Evolutionary conservation across 2,329 filamentous ascomycete genomes (phyloP).

Genomic region (Pyricularia grisea): DNA sequence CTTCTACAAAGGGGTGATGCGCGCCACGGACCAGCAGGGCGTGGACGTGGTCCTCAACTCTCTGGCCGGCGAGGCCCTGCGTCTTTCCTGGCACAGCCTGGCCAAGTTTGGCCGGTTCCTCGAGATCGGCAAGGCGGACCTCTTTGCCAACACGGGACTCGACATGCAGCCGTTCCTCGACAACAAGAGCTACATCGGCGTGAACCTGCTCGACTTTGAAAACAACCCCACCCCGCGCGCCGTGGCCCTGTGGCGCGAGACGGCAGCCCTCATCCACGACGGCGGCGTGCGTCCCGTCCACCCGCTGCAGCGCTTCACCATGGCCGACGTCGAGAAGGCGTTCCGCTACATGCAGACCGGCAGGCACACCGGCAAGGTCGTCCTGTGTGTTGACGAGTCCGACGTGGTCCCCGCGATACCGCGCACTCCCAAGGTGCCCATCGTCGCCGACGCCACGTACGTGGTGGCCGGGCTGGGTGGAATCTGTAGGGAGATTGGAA

Average conservation of each 20-base stretch:
- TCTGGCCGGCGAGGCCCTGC: conserved; percentile 19
- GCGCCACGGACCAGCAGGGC: conserved; percentile 17
- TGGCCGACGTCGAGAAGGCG: conserved; percentile 13
- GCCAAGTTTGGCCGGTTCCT: conserved; percentile 22
- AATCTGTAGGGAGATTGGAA: conserved; percentile 10
- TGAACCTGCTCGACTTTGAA: conserved; percentile 2
- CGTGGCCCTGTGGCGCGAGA: neutral
- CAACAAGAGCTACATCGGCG: conserved; percentile 7
- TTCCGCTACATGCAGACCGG: conserved; percentile 26
- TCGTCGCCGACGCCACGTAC: conserved; percentile 6
- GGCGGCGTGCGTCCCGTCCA: conserved; percentile 1
- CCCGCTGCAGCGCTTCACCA: conserved; percentile 8
- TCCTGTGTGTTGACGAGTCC: conserved; percentile 11
- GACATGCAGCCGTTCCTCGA: conserved; percentile 22
- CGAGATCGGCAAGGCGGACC: conserved; percentile 20
- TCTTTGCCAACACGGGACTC: conserved; percentile 18
- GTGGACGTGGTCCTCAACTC: conserved; percentile 25
- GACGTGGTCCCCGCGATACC: neutral
- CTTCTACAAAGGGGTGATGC: conserved; percentile 11
- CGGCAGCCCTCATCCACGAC: neutral
- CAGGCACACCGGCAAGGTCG: conserved; percentile 29
- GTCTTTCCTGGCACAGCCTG: conserved; percentile 20
- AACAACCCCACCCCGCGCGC: too few relatives aligned
- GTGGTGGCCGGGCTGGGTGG: conserved; percentile 15
- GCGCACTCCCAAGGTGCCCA: neutral